Conservation (phyloP, 345 rosid genomes). For the Eutrema japonicum region DNA sequence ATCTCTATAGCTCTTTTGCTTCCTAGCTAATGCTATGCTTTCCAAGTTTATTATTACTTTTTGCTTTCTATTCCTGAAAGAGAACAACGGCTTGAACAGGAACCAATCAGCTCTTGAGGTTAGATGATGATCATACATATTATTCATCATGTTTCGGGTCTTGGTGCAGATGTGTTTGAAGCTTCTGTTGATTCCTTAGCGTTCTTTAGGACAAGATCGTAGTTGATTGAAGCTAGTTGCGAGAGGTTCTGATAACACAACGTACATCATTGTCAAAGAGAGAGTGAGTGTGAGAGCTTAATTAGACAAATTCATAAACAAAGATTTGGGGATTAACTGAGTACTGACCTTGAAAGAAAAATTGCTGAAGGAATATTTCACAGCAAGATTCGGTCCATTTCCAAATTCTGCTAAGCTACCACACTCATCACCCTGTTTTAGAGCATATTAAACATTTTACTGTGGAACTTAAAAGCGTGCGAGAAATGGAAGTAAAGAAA, state of each 20-base stretch:
- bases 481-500: not conserved
- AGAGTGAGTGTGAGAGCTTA: not conserved
- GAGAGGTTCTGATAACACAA: constrained; percentile 68
- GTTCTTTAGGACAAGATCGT: constrained; percentile 70
- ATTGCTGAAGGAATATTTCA: constrained; percentile 91
- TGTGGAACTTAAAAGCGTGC: not conserved
- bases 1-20: constrained; percentile 29
- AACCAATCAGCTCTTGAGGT: constrained; percentile 24
- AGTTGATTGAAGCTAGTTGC: constrained; percentile 91
- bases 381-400: constrained; percentile 60
- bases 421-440: constrained; percentile 79
- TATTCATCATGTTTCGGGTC: constrained; percentile 28
- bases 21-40: constrained; percentile 42
- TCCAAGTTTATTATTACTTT: constrained; percentile 25
- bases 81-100: constrained; percentile 13
- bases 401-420: constrained; percentile 79
- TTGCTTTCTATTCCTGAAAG: not conserved
- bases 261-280: not conserved
- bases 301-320: too few relatives aligned
- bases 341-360: constrained; percentile 86
- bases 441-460: not conserved
- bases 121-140: constrained; percentile 13
- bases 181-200: constrained; percentile 57
- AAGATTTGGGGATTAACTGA: too few relatives aligned
- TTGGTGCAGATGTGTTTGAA: constrained; percentile 50